phyloP scores from a whole-genome alignment of 2,329 filamentous ascomycete genomes.

The Parastagonospora nodorum region DNA sequence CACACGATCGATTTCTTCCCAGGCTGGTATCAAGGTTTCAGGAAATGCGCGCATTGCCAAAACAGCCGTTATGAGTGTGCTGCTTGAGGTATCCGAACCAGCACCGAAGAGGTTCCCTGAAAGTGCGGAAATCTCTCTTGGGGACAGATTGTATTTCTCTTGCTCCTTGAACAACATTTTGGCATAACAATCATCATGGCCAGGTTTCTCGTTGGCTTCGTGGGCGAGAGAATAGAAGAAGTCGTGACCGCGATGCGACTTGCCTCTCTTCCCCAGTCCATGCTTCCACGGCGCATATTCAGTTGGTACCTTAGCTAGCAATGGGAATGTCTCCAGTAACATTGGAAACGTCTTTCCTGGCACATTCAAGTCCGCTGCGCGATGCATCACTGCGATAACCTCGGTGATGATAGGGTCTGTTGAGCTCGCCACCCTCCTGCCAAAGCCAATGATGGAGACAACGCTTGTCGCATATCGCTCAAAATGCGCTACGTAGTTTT shows the following conservation, averaged over 20 bases:
- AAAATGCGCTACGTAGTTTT: conserved; percentile 59
- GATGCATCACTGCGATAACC: conserved; percentile 63
- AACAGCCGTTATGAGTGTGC: conserved; percentile 41
- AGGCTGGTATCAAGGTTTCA: conserved; percentile 32
- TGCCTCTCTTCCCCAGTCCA: conserved; percentile 33
- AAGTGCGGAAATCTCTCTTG: conserved; percentile 39
- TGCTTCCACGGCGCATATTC: conserved; percentile 46
- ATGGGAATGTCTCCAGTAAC: conserved; percentile 62
- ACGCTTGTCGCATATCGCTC: conserved; percentile 61
- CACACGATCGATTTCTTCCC: conserved; percentile 41
- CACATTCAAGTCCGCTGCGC: conserved; percentile 59
- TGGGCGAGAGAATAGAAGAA: conserved; percentile 42
- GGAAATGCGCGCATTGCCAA: conserved; percentile 44
- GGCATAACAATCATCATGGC: conserved; percentile 40
- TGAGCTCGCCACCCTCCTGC: conserved; percentile 56
- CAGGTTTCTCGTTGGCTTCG: conserved; percentile 37
- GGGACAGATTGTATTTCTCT: conserved; percentile 32
- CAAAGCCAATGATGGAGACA: conserved; percentile 62
- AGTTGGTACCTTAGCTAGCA: conserved; percentile 62
- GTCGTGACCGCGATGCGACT: conserved; percentile 36
- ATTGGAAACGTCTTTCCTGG: conserved; percentile 62
- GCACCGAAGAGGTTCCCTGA: conserved; percentile 41
- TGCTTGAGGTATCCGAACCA: conserved; percentile 42
- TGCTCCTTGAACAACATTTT: conserved; percentile 50
- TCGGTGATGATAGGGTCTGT: conserved; percentile 64